These are phyloP conservation scores for Cystofilobasidium ferigula DNA, from an alignment of 768 basidiomycete genomes.

Conservation along the genomic window DNA sequence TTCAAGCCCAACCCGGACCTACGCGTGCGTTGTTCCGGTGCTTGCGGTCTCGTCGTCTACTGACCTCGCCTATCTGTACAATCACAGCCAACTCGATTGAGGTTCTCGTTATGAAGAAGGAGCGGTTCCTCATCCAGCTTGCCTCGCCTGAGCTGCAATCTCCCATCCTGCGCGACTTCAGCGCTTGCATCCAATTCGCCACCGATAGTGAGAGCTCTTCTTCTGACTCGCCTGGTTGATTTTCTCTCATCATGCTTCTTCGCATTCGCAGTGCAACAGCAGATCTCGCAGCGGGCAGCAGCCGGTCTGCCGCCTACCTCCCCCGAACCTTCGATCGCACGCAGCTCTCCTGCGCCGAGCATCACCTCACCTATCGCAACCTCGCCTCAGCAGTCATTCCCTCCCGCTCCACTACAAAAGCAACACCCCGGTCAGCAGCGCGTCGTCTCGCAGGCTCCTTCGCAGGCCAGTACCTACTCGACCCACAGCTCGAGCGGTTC, in stretches of 20 bases:
- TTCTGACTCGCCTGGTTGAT: not conserved
- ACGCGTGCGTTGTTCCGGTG: constrained; percentile 28
- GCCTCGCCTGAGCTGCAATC: not conserved
- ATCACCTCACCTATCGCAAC: not conserved
- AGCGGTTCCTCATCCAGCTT: constrained; percentile 52
- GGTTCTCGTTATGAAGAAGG: constrained; percentile 77
- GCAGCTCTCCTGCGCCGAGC: not conserved
- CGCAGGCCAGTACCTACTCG: constrained; percentile 20
- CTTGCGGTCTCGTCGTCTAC: not conserved
- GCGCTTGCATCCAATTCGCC: constrained; percentile 75
- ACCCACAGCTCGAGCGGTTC: constrained; percentile 16
- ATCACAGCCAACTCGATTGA: constrained; percentile 57
- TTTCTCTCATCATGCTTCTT: not conserved
- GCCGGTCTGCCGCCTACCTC: constrained; percentile 7
- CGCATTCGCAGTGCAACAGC: not conserved
- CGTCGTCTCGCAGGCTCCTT: constrained; percentile 5
- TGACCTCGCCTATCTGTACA: not conserved
- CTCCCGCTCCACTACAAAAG: not conserved
- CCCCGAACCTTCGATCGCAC: not conserved
- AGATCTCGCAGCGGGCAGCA: not conserved
- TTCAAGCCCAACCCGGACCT: constrained; percentile 57
- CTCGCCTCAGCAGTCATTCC: not conserved
- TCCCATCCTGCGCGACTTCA: constrained; percentile 46
- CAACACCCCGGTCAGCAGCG: not conserved
- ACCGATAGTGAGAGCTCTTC: constrained; percentile 48